These are phyloP conservation scores for Knufia fluminis DNA, from an alignment of 2,329 filamentous ascomycete species.

Conservation along the genomic window DNA sequence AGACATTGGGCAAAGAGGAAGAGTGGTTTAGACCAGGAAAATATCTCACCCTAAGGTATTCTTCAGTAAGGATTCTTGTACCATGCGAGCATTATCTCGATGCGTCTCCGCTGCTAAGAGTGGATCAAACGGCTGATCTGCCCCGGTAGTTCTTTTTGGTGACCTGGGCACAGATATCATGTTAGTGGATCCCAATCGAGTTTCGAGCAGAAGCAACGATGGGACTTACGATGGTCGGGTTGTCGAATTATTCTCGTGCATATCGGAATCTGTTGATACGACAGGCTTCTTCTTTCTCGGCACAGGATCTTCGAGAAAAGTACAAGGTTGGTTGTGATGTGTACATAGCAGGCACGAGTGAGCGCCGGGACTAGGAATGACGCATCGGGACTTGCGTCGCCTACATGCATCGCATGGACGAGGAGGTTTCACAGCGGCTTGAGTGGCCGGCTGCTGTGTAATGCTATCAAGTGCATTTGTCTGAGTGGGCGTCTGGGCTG, in stretches of 20 bases:
- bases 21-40: not conserved
- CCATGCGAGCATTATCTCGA: conserved; percentile 7
- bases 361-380: conserved; percentile 12
- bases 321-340: conserved; percentile 21
- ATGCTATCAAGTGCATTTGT: conserved; percentile 5
- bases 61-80: conserved; percentile 16
- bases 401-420: conserved; percentile 22
- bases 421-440: conserved; percentile 9
- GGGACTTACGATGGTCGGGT: conserved; percentile 4
- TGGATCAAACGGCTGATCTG: not conserved
- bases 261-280: conserved; percentile 11
- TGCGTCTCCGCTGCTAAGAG: not conserved
- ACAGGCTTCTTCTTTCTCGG: conserved; percentile 17
- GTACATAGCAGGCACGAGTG: conserved; percentile 10
- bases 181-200: conserved; percentile 12
- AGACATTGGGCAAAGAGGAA: conserved; percentile 12
- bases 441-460: conserved; percentile 4
- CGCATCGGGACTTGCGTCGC: conserved; percentile 22
- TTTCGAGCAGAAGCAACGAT: conserved; percentile 10
- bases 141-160: conserved; percentile 17
- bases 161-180: conserved; percentile 20
- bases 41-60: conserved; percentile 20
- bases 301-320: conserved; percentile 21
- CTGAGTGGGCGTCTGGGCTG: not conserved
- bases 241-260: conserved; percentile 7